Evolutionary conservation across 2,329 filamentous ascomycete species (phyloP).

Genomic region (Calycina herbarum): DNA sequence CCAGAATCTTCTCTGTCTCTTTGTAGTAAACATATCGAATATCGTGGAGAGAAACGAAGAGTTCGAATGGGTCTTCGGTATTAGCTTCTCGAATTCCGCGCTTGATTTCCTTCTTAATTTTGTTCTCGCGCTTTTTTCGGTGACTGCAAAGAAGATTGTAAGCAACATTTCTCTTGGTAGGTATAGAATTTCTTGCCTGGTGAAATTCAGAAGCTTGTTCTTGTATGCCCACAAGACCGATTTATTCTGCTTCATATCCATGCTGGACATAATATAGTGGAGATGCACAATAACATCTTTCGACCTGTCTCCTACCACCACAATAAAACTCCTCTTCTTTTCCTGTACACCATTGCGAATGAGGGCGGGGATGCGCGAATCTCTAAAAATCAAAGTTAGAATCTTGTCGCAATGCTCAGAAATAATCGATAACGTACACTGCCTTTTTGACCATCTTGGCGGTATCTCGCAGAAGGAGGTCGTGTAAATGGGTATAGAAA

Average conservation of each 20-base stretch:
- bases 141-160: slow-evolving; percentile 57
- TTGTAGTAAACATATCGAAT: slow-evolving; percentile 99
- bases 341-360: slow-evolving; percentile 90
- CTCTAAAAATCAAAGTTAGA: slow-evolving; percentile 49
- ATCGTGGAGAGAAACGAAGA: slow-evolving; percentile 94
- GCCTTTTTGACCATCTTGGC: slow-evolving; percentile 36
- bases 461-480: slow-evolving; percentile 7
- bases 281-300: slow-evolving; percentile 97
- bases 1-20: slow-evolving; percentile 97
- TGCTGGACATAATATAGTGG: slow-evolving; percentile 88
- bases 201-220: slow-evolving; percentile 93
- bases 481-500: slow-evolving; percentile 28
- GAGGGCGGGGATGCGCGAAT: slow-evolving; percentile 86
- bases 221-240: slow-evolving; percentile 98
- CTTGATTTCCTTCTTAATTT: slow-evolving; percentile 98
- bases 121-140: slow-evolving; percentile 95
- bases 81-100: slow-evolving; percentile 90
- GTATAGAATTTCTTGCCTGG: slow-evolving; percentile 52
- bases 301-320: slow-evolving; percentile 88
- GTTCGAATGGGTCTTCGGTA: slow-evolving; percentile 90
- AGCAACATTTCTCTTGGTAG: slow-evolving; percentile 14
- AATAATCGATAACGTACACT: slow-evolving; percentile 26
- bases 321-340: slow-evolving; percentile 98
- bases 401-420: neutral
- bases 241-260: slow-evolving; percentile 92